phyloP scores from a whole-genome alignment of 495 filamentous ascomycete species.

The Mycothermus thermophilus region DNA sequence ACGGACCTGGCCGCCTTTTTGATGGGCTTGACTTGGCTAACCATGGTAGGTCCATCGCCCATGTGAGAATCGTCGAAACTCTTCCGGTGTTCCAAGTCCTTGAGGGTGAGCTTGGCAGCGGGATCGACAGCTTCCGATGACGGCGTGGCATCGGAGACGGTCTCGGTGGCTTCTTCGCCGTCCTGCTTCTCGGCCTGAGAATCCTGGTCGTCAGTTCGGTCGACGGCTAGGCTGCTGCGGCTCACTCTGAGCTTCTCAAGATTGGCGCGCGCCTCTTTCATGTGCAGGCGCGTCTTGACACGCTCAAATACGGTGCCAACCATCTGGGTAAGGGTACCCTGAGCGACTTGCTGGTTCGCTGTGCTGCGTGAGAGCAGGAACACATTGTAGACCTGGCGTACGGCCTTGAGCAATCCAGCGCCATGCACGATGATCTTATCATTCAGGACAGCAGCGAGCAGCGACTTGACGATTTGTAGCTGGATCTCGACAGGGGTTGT shows the following conservation, averaged over 20 bases:
- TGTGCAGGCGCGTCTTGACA: constrained; percentile 70
- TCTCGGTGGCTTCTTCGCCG: constrained; percentile 33
- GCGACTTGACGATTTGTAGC: constrained; percentile 92
- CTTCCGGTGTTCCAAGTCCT: constrained; percentile 89
- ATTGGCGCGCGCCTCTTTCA: constrained; percentile 60
- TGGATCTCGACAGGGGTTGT: constrained; percentile 81
- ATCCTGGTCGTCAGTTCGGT: constrained; percentile 26
- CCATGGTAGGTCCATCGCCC: constrained; percentile 84
- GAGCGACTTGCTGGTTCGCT: constrained; percentile 89
- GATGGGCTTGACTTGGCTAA: constrained; percentile 58
- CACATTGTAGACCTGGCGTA: constrained; percentile 96
- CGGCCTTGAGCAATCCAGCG: constrained; percentile 91
- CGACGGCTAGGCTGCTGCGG: constrained; percentile 33
- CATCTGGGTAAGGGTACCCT: constrained; percentile 96
- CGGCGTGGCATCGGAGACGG: constrained; percentile 35
- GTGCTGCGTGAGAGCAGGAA: constrained; percentile 86
- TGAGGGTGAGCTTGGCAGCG: constrained; percentile 73
- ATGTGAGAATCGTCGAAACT: constrained; percentile 84
- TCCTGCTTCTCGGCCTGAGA: constrained; percentile 23
- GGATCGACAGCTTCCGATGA: constrained; percentile 40
- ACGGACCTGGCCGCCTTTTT: constrained; percentile 45
- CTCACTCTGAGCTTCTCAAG: constrained; percentile 35
- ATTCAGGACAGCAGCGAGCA: constrained; percentile 88
- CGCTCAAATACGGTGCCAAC: constrained; percentile 94
- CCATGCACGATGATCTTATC: constrained; percentile 98